Evolutionary conservation across 345 rosid genomes (phyloP).

Genomic region (Turnera subulata): DNA sequence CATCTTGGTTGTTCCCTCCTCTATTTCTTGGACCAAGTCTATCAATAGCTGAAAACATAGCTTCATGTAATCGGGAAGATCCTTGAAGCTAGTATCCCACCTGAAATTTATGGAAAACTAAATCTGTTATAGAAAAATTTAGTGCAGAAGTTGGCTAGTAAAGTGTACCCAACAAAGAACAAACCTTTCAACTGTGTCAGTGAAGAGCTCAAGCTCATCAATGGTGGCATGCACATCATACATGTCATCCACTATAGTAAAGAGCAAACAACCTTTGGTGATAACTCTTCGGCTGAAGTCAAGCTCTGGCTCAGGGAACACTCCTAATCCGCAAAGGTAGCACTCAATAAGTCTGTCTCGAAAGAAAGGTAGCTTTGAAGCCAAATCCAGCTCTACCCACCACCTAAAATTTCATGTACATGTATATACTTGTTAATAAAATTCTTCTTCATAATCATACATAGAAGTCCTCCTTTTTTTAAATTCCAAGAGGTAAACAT

Average conservation of each 20-base stretch:
- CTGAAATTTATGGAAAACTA: neutral
- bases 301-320: conserved; percentile 18
- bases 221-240: conserved; percentile 30
- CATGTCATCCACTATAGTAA: conserved; percentile 26
- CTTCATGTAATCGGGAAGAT: conserved; percentile 10
- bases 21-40: neutral
- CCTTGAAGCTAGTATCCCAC: conserved; percentile 5
- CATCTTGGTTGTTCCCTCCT: neutral
- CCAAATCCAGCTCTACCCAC: conserved; percentile 25
- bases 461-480: too few species aligned
- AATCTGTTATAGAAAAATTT: neutral
- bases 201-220: conserved; percentile 30
- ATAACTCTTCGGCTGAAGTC: conserved; percentile 2
- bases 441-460: too few species aligned
- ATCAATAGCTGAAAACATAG: neutral
- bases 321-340: conserved; percentile 23
- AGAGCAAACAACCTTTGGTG: conserved; percentile 7
- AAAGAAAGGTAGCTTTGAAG: conserved; percentile 18
- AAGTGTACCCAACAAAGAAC: too few species aligned
- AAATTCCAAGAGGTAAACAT: too few species aligned
- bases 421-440: too few species aligned
- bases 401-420: conserved; percentile 30
- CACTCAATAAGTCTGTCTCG: conserved; percentile 31
- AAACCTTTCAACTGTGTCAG: conserved; percentile 21
- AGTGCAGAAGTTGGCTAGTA: too few species aligned